Conservation (phyloP, 768 basidiomycete species). For the Lanmaoa rubissima region DNA sequence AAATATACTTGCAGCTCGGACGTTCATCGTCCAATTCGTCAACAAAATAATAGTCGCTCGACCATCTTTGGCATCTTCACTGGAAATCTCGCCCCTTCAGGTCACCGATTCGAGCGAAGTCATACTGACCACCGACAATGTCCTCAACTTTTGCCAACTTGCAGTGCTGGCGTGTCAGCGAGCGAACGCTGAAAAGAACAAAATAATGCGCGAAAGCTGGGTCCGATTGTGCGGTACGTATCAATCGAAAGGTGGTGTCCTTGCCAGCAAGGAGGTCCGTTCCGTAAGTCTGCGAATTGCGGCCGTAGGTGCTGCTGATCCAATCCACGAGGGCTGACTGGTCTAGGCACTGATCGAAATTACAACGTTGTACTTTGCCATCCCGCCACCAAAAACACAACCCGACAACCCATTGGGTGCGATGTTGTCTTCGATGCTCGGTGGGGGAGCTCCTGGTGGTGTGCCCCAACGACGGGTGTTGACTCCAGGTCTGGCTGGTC, state of each 20-base stretch:
- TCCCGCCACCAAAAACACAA: slow-evolving; percentile 72
- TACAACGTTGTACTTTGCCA: slow-evolving; percentile 78
- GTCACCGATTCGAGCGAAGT: slow-evolving; percentile 57
- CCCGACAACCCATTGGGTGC: slow-evolving; percentile 82
- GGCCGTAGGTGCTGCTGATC: neutral
- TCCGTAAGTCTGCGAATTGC: slow-evolving; percentile 44
- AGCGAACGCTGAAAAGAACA: slow-evolving; percentile 76
- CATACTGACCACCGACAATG: slow-evolving; percentile 66
- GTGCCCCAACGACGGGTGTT: slow-evolving; percentile 28
- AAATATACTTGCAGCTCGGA: slow-evolving; percentile 88
- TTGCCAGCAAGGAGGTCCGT: slow-evolving; percentile 61
- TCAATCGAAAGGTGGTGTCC: slow-evolving; percentile 62
- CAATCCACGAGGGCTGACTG: neutral
- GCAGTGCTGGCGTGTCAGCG: slow-evolving; percentile 88
- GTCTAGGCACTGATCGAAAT: slow-evolving; percentile 65
- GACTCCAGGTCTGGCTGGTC: slow-evolving; percentile 26
- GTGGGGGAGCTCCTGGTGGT: slow-evolving; percentile 51
- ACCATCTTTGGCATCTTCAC: slow-evolving; percentile 40
- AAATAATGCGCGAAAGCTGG: slow-evolving; percentile 79
- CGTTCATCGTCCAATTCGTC: slow-evolving; percentile 84
- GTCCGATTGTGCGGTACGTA: slow-evolving; percentile 82
- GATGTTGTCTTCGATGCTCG: slow-evolving; percentile 86
- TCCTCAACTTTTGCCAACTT: slow-evolving; percentile 89
- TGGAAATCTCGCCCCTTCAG: slow-evolving; percentile 44
- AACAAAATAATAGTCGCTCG: slow-evolving; percentile 54